These are phyloP conservation scores for Rhododendron ferrugineum DNA, from an alignment of 148 eudicot species.

Conservation along the genomic window DNA sequence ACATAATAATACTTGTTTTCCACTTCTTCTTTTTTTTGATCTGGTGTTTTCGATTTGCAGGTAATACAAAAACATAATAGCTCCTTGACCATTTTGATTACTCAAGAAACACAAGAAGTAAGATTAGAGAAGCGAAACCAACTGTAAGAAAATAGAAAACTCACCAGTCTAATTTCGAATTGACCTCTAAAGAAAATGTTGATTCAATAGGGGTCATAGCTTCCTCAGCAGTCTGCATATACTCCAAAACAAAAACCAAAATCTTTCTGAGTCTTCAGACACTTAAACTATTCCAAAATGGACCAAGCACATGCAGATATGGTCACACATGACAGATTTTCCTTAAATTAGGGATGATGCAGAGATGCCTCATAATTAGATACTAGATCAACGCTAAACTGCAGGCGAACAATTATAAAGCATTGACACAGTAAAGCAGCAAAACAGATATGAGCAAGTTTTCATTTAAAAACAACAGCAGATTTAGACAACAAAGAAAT, in stretches of 20 bases:
- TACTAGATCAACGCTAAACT: neutral
- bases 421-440: neutral
- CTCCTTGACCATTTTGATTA: neutral
- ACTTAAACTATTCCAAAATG: neutral
- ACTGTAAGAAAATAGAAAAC: constrained; percentile 8
- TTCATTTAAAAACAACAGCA: constrained; percentile 3
- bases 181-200: constrained; percentile 81
- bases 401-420: neutral
- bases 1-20: neutral
- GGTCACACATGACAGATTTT: neutral
- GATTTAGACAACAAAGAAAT: neutral
- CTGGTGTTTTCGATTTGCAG: neutral
- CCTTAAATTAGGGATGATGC: neutral
- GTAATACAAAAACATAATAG: neutral
- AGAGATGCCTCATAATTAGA: neutral
- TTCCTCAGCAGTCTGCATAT: constrained; percentile 81
- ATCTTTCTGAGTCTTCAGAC: neutral
- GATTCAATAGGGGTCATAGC: constrained; percentile 99
- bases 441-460: neutral
- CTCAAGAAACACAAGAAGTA: neutral
- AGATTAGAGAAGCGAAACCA: neutral
- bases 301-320: neutral
- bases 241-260: neutral
- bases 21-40: neutral
- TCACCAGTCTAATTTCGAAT: constrained; percentile 84